Evolutionary conservation across 2,329 filamentous ascomycete species (phyloP).

Genomic region (Arachnomyces sp.): DNA sequence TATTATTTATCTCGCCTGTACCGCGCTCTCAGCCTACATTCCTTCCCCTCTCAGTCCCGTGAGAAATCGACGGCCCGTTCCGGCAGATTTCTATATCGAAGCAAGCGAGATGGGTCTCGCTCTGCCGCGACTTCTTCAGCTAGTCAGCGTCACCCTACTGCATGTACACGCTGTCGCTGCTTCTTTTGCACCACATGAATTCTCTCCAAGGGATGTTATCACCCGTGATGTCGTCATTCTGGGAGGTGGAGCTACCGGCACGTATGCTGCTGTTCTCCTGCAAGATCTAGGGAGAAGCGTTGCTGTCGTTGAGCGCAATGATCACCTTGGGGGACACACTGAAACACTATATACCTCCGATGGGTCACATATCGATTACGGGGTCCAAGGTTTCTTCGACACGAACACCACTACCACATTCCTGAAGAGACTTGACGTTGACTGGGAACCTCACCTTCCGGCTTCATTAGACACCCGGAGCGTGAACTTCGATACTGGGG

Average conservation of each 20-base stretch:
- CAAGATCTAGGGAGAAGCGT: slow-evolving; percentile 19
- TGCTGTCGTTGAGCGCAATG: slow-evolving; percentile 20
- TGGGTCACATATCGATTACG: slow-evolving; percentile 19
- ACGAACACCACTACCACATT: slow-evolving; percentile 14
- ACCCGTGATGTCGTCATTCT: slow-evolving; percentile 22
- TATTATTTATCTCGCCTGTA: too few relatives aligned
- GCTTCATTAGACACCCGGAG: not conserved
- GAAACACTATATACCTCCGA: slow-evolving; percentile 16
- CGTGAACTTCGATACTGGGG: slow-evolving; percentile 19
- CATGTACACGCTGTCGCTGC: too few relatives aligned
- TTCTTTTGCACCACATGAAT: not conserved
- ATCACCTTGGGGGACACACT: slow-evolving; percentile 21
- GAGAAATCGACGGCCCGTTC: too few relatives aligned
- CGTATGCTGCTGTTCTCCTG: slow-evolving; percentile 23
- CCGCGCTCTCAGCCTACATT: too few relatives aligned
- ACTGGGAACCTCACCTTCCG: slow-evolving; percentile 1
- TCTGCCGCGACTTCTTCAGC: too few relatives aligned
- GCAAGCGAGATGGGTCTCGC: too few relatives aligned
- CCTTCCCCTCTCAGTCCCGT: too few relatives aligned
- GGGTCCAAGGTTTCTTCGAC: slow-evolving; percentile 21
- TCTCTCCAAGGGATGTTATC: slow-evolving; percentile 6
- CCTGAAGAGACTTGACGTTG: slow-evolving; percentile 19
- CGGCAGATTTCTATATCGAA: too few relatives aligned
- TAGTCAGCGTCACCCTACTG: too few relatives aligned
- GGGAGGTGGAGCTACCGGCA: slow-evolving; percentile 23